phyloP scores from a whole-genome alignment of 768 basidiomycete genomes.

The Lactarius psammicola region DNA sequence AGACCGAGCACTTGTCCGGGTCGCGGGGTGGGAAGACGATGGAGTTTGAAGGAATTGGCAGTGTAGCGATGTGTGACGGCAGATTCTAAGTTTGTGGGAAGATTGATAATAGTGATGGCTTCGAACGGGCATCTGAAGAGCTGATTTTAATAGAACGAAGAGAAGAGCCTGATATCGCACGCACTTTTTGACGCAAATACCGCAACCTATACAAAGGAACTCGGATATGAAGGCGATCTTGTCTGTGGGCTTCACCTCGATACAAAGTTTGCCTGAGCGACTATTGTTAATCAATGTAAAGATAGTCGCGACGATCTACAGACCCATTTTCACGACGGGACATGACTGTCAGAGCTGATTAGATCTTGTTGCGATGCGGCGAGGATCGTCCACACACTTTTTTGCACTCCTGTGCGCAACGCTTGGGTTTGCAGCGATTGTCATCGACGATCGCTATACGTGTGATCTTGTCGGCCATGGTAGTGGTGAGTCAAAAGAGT shows the following conservation, averaged over 20 bases:
- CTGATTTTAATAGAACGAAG: not conserved
- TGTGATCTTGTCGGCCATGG: conserved; percentile 93
- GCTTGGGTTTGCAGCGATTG: conserved; percentile 94
- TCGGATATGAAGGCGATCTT: conserved; percentile 99
- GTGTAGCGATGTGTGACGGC: conserved; percentile 98
- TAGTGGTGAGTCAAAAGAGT: conserved; percentile 6
- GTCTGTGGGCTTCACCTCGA: conserved; percentile 93
- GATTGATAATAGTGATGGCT: conserved; percentile 97
- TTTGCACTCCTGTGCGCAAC: conserved; percentile 98
- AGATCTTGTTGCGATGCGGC: conserved; percentile 22
- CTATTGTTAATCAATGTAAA: conserved; percentile 7
- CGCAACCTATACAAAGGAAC: conserved; percentile 98
- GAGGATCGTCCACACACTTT: conserved; percentile 52
- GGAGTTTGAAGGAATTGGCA: conserved; percentile 98
- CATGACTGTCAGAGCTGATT: conserved; percentile 58
- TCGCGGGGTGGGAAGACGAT: conserved; percentile 93
- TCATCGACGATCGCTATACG: conserved; percentile 94
- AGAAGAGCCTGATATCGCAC: conserved; percentile 32
- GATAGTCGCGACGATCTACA: conserved; percentile 28
- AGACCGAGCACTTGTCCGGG: conserved; percentile 98
- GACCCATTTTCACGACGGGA: conserved; percentile 97
- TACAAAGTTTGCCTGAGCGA: conserved; percentile 85
- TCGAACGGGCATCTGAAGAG: conserved; percentile 90
- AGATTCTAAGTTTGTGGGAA: conserved; percentile 94
- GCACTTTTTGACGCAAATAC: conserved; percentile 99